Evolutionary conservation across 2,329 filamentous ascomycete species (phyloP).

Genomic region (Botryosphaeria dothidea): DNA sequence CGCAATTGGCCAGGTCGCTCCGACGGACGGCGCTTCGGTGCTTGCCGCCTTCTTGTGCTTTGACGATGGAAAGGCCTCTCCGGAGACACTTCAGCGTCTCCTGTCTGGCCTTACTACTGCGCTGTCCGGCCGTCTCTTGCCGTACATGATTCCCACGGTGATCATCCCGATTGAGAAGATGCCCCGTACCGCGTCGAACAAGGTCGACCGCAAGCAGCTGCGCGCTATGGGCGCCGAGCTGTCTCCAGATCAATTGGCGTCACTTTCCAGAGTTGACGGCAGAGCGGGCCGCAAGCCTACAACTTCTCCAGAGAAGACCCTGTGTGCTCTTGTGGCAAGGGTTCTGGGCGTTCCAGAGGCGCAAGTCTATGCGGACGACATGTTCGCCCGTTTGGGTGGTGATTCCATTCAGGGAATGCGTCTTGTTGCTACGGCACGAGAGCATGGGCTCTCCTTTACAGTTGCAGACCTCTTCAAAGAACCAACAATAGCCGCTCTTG

Average conservation of each 20-base stretch:
- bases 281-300: neutral
- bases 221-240: neutral
- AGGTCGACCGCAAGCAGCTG: conserved; percentile 65
- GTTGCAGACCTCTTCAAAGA: conserved; percentile 59
- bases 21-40: too few species aligned
- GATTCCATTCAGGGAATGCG: conserved; percentile 54
- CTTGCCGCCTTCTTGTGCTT: too few species aligned
- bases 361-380: conserved; percentile 35
- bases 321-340: neutral
- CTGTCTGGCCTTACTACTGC: conserved; percentile 28
- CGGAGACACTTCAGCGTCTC: conserved; percentile 49
- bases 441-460: conserved; percentile 50
- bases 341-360: neutral
- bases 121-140: conserved; percentile 60
- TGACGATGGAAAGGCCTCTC: too few species aligned
- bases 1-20: too few species aligned
- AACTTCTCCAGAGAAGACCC: neutral
- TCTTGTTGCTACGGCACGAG: conserved; percentile 56
- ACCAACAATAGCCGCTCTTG: conserved; percentile 36
- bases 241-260: neutral
- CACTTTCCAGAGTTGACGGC: neutral
- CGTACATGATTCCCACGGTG: conserved; percentile 78
- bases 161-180: conserved; percentile 69
- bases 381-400: conserved; percentile 49
- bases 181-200: conserved; percentile 73